phyloP scores from a whole-genome alignment of 1,139 yeast genomes.

The Candida sp. region DNA sequence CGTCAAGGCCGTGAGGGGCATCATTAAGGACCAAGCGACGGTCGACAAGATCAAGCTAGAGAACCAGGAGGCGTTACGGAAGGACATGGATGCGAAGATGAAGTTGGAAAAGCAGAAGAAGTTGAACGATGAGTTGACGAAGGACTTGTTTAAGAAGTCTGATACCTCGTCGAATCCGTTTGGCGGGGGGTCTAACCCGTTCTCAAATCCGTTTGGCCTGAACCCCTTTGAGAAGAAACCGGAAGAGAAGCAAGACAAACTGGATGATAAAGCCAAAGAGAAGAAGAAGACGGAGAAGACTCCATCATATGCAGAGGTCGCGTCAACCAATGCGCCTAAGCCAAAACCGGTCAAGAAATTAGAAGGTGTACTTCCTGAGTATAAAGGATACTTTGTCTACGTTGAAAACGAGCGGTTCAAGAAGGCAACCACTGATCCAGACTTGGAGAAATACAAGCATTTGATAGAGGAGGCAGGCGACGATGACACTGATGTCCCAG shows the following conservation, averaged over 20 bases:
- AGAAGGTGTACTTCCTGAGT: slow-evolving; percentile 42
- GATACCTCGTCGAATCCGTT: slow-evolving; percentile 34
- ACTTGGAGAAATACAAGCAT: slow-evolving; percentile 49
- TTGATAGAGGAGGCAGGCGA: slow-evolving; percentile 47
- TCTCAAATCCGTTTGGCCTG: slow-evolving; percentile 18
- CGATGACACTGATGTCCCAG: slow-evolving; percentile 6
- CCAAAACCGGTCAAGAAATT: slow-evolving; percentile 13
- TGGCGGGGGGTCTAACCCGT: slow-evolving; percentile 32
- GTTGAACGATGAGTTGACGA: slow-evolving; percentile 46
- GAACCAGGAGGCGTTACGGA: slow-evolving; percentile 36
- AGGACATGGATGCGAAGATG: slow-evolving; percentile 45
- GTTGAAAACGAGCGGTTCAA: slow-evolving; percentile 69
- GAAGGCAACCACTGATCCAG: slow-evolving; percentile 37
- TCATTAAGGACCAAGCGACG: slow-evolving; percentile 59
- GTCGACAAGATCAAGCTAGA: slow-evolving; percentile 44
- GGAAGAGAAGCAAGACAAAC: slow-evolving; percentile 11
- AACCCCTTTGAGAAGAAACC: slow-evolving; percentile 12
- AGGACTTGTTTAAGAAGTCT: slow-evolving; percentile 39
- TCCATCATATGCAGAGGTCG: slow-evolving; percentile 30
- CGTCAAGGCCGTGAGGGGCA: slow-evolving; percentile 75
- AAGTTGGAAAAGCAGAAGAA: slow-evolving; percentile 44
- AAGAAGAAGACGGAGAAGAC: slow-evolving; percentile 5
- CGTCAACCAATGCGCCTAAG: slow-evolving; percentile 19
- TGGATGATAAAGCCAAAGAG: slow-evolving; percentile 6
- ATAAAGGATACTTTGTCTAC: slow-evolving; percentile 68